Evolutionary conservation across 768 basidiomycete genomes (phyloP).

Genomic region (Xanthoconium purpureum): DNA sequence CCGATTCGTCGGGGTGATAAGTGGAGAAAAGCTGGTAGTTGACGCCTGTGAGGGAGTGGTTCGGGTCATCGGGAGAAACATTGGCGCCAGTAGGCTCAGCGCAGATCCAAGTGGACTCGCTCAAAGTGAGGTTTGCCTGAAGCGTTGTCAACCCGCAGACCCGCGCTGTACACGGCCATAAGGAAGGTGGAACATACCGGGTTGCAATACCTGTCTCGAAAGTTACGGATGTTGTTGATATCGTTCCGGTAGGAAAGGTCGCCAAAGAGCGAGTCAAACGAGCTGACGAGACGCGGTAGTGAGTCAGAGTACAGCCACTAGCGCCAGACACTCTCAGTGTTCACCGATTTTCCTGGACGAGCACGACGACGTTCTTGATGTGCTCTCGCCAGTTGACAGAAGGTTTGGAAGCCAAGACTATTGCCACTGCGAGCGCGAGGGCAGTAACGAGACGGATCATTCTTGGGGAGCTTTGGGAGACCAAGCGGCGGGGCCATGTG

Average conservation of each 20-base stretch:
- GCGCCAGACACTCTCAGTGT: neutral
- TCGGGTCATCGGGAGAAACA: conserved; percentile 25
- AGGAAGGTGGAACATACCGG: conserved; percentile 9
- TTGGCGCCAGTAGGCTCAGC: conserved; percentile 16
- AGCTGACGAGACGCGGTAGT: conserved; percentile 2
- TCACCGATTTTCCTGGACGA: conserved; percentile 28
- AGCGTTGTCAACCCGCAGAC: neutral
- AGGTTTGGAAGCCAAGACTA: neutral
- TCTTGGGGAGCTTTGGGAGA: neutral
- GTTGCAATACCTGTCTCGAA: conserved; percentile 21
- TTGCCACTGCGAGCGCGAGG: conserved; percentile 3
- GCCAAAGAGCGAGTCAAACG: conserved; percentile 27
- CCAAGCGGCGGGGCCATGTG: neutral
- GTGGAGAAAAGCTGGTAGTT: conserved; percentile 23
- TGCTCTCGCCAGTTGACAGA: conserved; percentile 22
- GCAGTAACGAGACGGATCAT: conserved; percentile 12
- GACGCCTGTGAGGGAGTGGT: conserved; percentile 23
- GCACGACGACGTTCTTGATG: conserved; percentile 27
- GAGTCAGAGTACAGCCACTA: neutral
- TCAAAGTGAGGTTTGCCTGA: conserved; percentile 14
- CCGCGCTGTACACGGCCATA: neutral
- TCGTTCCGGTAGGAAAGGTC: conserved; percentile 26
- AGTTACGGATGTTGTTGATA: conserved; percentile 24
- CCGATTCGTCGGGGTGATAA: conserved; percentile 22
- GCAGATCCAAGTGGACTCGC: conserved; percentile 14